A percentile compares a stretch with the other conserved stretches of the same genome.
phyloP scores from a whole-genome alignment of 2,329 filamentous ascomycete genomes.

The Fusarium sp. region DNA sequence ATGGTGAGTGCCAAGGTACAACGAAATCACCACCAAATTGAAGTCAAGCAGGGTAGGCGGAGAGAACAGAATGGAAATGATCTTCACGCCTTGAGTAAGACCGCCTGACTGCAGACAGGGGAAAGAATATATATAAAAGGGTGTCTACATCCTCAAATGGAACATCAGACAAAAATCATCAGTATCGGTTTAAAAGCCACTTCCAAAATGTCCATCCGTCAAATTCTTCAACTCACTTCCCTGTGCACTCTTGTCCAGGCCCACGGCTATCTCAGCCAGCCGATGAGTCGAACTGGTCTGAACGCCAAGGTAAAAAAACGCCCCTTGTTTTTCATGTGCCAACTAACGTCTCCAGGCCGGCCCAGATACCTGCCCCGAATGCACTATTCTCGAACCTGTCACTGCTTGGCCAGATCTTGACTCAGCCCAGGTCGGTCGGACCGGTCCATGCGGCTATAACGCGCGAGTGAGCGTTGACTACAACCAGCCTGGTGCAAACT shows the following conservation, averaged over 20 bases:
- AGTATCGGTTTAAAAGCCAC: too few species aligned
- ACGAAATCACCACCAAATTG: not conserved
- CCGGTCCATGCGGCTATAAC: conserved; percentile 66
- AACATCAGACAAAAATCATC: rapidly evolving
- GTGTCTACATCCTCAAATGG: rapidly evolving
- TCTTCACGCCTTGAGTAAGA: rapidly evolving
- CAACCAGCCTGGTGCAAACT: conserved; percentile 59
- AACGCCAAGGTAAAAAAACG: conserved; percentile 16
- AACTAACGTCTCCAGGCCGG: conserved; percentile 54
- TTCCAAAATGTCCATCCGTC: not conserved
- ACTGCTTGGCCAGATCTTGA: conserved; percentile 62
- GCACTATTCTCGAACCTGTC: conserved; percentile 66
- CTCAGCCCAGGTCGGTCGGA: conserved; percentile 59
- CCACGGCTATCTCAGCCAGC: conserved; percentile 36
- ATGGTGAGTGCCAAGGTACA: not conserved
- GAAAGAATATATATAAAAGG: not conserved
- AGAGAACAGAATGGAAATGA: not conserved
- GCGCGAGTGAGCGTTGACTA: conserved; percentile 66
- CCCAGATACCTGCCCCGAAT: conserved; percentile 65
- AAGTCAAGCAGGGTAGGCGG: too few species aligned
- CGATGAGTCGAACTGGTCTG: conserved; percentile 39
- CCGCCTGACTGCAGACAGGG: rapidly evolving
- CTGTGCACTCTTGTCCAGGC: conserved; percentile 5
- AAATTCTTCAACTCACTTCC: conserved; percentile 6
- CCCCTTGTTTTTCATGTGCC: rapidly evolving